Percentiles rank a stretch among this genome's conserved stretches.
Evolutionary conservation across 2,329 filamentous ascomycete species (phyloP).

Genomic region (Penicillium sp.): DNA sequence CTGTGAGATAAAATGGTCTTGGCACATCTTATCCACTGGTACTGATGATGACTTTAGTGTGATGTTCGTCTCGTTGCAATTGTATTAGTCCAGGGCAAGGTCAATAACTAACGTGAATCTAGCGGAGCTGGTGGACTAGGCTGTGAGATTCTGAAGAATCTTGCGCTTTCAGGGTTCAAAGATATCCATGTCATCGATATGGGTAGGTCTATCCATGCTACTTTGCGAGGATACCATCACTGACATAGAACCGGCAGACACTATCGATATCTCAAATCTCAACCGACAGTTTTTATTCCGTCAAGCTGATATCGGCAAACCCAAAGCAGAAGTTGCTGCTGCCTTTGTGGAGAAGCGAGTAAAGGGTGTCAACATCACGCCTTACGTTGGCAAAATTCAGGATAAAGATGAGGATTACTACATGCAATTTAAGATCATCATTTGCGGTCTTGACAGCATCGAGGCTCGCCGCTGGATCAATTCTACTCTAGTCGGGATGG

Average conservation of each 20-base stretch:
- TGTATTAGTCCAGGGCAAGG: neutral
- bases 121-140: constrained; percentile 92
- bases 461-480: constrained; percentile 99
- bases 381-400: constrained; percentile 92
- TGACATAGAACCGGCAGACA: constrained; percentile 60
- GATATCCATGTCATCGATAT: constrained; percentile 99
- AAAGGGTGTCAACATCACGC: constrained; percentile 86
- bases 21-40: constrained; percentile 1
- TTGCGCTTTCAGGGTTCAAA: constrained; percentile 92
- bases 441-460: constrained; percentile 95
- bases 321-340: constrained; percentile 90
- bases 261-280: constrained; percentile 96
- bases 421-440: constrained; percentile 90
- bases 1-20: constrained; percentile 55
- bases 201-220: constrained; percentile 57
- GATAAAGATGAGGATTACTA: constrained; percentile 97
- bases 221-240: neutral
- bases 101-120: constrained; percentile 6
- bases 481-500: constrained; percentile 84
- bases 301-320: constrained; percentile 84
- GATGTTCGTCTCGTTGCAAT: constrained; percentile 46
- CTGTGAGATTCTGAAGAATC: constrained; percentile 94
- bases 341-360: constrained; percentile 87
- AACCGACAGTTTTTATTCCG: constrained; percentile 98
- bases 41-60: constrained; percentile 45